Conservation (phyloP, 345 rosid species). For the Euclidium syriacum region DNA sequence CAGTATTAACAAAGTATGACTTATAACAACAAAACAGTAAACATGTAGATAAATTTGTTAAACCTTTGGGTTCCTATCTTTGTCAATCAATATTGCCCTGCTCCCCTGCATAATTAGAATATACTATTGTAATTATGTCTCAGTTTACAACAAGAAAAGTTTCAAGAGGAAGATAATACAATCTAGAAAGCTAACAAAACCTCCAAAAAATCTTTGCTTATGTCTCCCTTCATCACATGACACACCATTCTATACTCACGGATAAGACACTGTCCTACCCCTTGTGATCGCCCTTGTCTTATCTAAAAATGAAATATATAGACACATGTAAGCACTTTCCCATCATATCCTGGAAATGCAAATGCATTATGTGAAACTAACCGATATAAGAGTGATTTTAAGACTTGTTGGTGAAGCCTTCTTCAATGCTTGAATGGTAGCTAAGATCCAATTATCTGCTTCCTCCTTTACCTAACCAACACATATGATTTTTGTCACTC, state of each 20-base stretch:
- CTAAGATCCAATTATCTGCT: conserved; percentile 45
- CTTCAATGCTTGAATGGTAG: conserved; percentile 42
- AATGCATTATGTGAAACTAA: conserved; percentile 14
- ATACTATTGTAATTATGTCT: no score
- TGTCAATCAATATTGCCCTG: conserved; percentile 67
- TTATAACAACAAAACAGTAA: no score
- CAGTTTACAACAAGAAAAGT: background rate
- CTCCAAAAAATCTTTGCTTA: conserved; percentile 73
- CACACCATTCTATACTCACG: conserved; percentile 71
- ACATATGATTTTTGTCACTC: background rate
- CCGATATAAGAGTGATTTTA: conserved; percentile 61
- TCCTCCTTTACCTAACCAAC: conserved; percentile 42
- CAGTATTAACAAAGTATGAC: no score
- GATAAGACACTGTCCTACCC: conserved; percentile 60
- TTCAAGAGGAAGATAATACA: background rate
- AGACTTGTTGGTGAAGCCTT: conserved; percentile 77
- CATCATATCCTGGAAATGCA: background rate
- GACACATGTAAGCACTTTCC: background rate
- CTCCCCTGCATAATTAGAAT: conserved; percentile 62
- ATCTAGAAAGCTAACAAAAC: conserved; percentile 28
- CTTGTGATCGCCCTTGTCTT: conserved; percentile 72
- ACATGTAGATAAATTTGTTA: background rate
- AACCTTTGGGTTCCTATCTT: conserved; percentile 72
- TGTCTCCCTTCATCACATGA: conserved; percentile 55
- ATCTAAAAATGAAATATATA: conserved; percentile 55